A percentile compares a stretch with the other conserved stretches of the same genome.
Conservation (phyloP, 495 filamentous ascomycete genomes). For the Penicillium arizonense region DNA sequence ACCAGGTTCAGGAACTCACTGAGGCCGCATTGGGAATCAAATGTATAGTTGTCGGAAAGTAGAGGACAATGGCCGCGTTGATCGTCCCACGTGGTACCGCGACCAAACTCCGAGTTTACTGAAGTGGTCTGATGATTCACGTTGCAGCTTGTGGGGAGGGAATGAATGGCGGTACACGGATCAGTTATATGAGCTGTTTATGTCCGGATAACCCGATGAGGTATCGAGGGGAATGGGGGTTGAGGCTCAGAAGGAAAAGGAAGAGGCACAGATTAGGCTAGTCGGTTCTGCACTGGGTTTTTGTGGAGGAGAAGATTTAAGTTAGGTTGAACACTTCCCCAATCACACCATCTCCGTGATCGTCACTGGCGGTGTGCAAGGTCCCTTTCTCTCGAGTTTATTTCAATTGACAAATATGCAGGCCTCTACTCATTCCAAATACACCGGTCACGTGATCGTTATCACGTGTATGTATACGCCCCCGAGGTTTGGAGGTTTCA, state of each 20-base stretch:
- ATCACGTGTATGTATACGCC: neutral
- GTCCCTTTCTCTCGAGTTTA: neutral
- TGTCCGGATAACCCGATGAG: slow-evolving; percentile 3
- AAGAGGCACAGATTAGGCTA: neutral
- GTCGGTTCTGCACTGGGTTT: neutral
- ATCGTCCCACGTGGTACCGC: slow-evolving; percentile 15
- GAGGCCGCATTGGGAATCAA: slow-evolving; percentile 48
- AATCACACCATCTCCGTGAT: slow-evolving; percentile 22
- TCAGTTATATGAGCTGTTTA: slow-evolving; percentile 6
- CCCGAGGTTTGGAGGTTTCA: neutral
- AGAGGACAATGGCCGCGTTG: slow-evolving; percentile 5
- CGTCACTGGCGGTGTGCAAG: slow-evolving; percentile 20
- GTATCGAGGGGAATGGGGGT: neutral
- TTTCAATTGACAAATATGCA: neutral
- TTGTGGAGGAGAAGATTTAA: neutral
- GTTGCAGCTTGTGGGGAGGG: neutral
- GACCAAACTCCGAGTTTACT: neutral
- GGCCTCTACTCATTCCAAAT: neutral
- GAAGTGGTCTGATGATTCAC: neutral
- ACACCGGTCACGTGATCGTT: neutral
- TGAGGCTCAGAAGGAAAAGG: neutral
- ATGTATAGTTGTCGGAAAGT: slow-evolving; percentile 6
- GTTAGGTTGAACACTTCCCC: neutral
- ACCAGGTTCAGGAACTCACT: slow-evolving; percentile 37
- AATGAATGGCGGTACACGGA: neutral